Evolutionary conservation across 106 monocot genomes (phyloP), one percentile per base, ranked within the genome.

Genomic region (Vanilla planifolia): DNA sequence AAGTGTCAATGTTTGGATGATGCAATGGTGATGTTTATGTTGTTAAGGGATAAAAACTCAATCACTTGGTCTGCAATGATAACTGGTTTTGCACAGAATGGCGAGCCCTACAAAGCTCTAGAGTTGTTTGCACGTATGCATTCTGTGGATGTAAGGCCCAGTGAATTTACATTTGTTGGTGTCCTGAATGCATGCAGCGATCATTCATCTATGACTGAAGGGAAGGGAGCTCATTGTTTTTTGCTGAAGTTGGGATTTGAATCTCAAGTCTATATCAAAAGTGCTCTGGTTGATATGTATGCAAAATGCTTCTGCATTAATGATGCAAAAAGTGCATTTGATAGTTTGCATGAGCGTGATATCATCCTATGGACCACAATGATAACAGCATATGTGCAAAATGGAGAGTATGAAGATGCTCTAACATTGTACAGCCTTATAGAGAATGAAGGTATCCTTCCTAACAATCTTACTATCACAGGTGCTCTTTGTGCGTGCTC

Each of bases 11-110:
- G 41, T 21, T 48, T 80, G 75, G 68, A 75, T 13, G 71, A 75
- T 42, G 80, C 83, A 9, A 24, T 55, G 0, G 48, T 51, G 53
- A 57, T 89, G 55, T 84, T 84, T 36, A 77, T 72, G 8, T 74
- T 55, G 0, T 75, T 77, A 1, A 63, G 41, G 2, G 62, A 59
- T 29, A 68, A 71, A 72, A 84, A 64, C 29, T 61, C 80, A 0
- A 77, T 89, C 47, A 83, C 83, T 1, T 89, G 89, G 89, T 83
- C 83, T 20, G 83, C 89, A 0, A 71, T 89, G 77, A 74, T 89
- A 40, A 89, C 80, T 22, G 89, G 80, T 26, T 77, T 53, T 59
- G 71, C 83, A 7, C 89, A 89, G 51, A 89, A 89, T 60, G 71
- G 77, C 5, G 56, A 71, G 27, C 44, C 65, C 2, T 9, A 3